Evolutionary conservation across 2,329 filamentous ascomycete genomes (phyloP), one percentile per base, ranked within the genome.

Genomic region (Colletotrichum neosansevieriae): DNA sequence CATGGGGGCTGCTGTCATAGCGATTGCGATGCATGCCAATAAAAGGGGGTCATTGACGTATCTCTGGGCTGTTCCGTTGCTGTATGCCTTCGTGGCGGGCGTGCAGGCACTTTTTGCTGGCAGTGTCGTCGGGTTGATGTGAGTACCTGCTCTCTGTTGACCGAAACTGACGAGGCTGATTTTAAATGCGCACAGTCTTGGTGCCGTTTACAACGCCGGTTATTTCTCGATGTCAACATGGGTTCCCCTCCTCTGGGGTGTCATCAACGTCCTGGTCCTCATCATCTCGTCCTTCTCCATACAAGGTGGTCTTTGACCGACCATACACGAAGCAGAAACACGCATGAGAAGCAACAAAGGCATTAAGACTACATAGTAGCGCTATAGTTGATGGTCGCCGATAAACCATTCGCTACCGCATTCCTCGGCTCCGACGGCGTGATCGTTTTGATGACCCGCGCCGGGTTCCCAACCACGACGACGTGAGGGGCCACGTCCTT

Each of bases 161-260:
- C 24, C 24, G 13, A 19, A n/a, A 40, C n/a, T 38, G 4, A 21
- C 12, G 51, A 34, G n/a, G 42, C 38, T 61, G 15, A 58, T n/a
- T 51, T 71, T 6, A 29, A 29, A 34, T 71, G 45, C 73, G 76
- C 5, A 10, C 15, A 94, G 92, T 56, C 82, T 97, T 19, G 93
- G 92, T 12, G 92, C 91, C 9, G 88, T 95, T 40, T 97, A 97
- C 76, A 88, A 89, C 73, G 88, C 91, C 2, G 94, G 94, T 49
- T 93, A 91, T 79, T 97, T 95, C 77, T 86, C 90, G 74, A 96
- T 97, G 94, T 95, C 94, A 51, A 97, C 94, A 0, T 97, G 94
- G 94, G 92, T 97, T 58, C 94, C 94, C 0, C 92, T 96, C 75
- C 87, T 94, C 21, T 97, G 94, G 94, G 93, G 89, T 1, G 86